These are phyloP conservation scores for Guyanaporus albipodus DNA, from an alignment of 768 basidiomycete genomes.

Conservation along the genomic window DNA sequence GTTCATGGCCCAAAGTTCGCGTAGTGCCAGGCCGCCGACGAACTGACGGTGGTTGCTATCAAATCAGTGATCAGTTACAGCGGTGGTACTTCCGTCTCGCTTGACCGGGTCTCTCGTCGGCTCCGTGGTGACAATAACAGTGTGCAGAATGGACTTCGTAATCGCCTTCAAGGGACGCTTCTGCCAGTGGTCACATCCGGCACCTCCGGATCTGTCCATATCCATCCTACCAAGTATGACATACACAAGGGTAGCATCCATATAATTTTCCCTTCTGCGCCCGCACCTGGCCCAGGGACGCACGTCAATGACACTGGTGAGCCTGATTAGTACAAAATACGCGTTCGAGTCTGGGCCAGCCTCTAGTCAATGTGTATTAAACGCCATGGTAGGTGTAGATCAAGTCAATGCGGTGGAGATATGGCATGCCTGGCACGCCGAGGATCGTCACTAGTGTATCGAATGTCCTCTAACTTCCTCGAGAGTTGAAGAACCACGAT, in stretches of 20 bases:
- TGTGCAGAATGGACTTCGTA: constrained; percentile 15
- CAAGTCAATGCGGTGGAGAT: constrained; percentile 17
- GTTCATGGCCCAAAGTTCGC: no score
- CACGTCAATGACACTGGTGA: constrained; percentile 2
- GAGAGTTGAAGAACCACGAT: constrained; percentile 91
- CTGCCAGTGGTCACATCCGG: constrained; percentile 11
- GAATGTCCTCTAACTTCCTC: constrained; percentile 41
- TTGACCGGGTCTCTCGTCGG: constrained; percentile 16
- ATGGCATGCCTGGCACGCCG: constrained; percentile 11
- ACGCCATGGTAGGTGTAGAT: constrained; percentile 29
- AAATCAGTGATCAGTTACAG: not conserved
- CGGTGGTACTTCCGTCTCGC: constrained; percentile 10
- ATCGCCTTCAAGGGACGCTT: constrained; percentile 10
- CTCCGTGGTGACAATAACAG: constrained; percentile 15
- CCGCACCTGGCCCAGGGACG: constrained; percentile 26
- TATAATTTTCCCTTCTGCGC: constrained; percentile 20
- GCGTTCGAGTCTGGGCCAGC: constrained; percentile 7
- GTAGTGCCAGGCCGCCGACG: no score
- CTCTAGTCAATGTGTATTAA: constrained; percentile 21
- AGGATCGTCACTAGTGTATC: constrained; percentile 11
- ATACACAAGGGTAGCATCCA: constrained; percentile 22
- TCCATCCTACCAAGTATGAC: constrained; percentile 13
- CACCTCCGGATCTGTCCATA: constrained; percentile 12
- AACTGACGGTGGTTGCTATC: not conserved
- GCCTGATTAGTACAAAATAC: constrained; percentile 30